phyloP scores from a whole-genome alignment of 2,329 filamentous ascomycete genomes.

The Penicillium freii region DNA sequence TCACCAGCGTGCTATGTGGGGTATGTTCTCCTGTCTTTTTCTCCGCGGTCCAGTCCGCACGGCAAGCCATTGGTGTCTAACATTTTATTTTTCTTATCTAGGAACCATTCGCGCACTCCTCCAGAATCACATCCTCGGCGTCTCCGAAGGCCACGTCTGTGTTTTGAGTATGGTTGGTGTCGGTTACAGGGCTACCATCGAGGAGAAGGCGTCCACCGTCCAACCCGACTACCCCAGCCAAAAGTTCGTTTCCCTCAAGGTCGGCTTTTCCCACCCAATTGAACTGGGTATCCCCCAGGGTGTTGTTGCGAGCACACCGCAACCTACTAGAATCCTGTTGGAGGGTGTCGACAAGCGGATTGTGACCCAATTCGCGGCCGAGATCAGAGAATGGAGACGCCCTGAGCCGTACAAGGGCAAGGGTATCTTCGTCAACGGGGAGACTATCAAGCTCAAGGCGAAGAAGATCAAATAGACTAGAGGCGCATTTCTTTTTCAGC shows the following conservation, averaged over 20 bases:
- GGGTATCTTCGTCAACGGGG: conserved; percentile 95
- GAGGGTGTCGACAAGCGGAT: conserved; percentile 84
- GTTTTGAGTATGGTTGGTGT: conserved; percentile 92
- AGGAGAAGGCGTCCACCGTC: conserved; percentile 68
- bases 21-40: conserved; percentile 50
- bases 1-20: conserved; percentile 94
- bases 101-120: conserved; percentile 88
- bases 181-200: conserved; percentile 86
- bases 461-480: conserved; percentile 84
- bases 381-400: conserved; percentile 81
- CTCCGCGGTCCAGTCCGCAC: not conserved
- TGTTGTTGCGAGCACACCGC: conserved; percentile 80
- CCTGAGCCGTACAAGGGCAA: conserved; percentile 99
- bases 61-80: conserved; percentile 16
- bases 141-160: conserved; percentile 93
- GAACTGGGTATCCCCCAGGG: conserved; percentile 81
- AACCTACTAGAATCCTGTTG: conserved; percentile 85
- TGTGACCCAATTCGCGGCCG: conserved; percentile 86
- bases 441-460: conserved; percentile 96
- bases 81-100: conserved; percentile 39
- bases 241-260: conserved; percentile 87
- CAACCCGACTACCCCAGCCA: conserved; percentile 71
- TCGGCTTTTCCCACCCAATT: conserved; percentile 94
- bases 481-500: conserved; percentile 19
- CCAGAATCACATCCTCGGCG: conserved; percentile 85